Evolutionary conservation across 371 early-diverging fungal genomes (phyloP).

Genomic region (Sanchytrium tribonematis): DNA sequence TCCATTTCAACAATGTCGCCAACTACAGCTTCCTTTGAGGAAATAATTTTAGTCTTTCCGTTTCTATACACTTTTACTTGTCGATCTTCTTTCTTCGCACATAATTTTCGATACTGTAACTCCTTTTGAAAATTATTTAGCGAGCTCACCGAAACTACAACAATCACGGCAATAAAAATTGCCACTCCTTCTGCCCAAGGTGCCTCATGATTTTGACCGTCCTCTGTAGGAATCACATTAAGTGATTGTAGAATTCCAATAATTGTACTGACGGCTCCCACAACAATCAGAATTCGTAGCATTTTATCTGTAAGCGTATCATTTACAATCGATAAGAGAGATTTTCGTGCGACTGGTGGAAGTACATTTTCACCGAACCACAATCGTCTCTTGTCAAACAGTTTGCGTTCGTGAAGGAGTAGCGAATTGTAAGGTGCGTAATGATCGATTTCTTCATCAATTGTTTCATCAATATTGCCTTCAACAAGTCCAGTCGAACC

Average conservation of each 20-base stretch:
- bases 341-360: neutral
- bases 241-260: neutral
- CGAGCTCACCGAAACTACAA: conserved; percentile 67
- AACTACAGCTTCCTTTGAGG: conserved; percentile 16
- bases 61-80: conserved; percentile 33
- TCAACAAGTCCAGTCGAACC: neutral
- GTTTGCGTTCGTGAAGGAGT: neutral
- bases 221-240: neutral
- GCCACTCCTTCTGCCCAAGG: conserved; percentile 48
- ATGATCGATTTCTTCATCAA: neutral
- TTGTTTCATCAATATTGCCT: neutral
- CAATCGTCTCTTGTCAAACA: neutral
- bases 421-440: neutral
- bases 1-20: conserved; percentile 69
- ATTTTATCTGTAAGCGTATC: neutral
- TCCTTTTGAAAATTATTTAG: conserved; percentile 90
- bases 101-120: conserved; percentile 64
- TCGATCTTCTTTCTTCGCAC: conserved; percentile 60
- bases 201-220: conserved; percentile 12
- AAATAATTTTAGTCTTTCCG: conserved; percentile 15
- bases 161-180: conserved; percentile 50
- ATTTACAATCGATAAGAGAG: neutral
- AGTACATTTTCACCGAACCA: neutral
- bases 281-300: neutral
- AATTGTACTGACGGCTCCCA: neutral